Percentiles rank a stretch among this genome's conserved stretches.
These are phyloP conservation scores for Linnemannia elongata DNA, from an alignment of 192 early-diverging fungal species.

Conservation along the genomic window DNA sequence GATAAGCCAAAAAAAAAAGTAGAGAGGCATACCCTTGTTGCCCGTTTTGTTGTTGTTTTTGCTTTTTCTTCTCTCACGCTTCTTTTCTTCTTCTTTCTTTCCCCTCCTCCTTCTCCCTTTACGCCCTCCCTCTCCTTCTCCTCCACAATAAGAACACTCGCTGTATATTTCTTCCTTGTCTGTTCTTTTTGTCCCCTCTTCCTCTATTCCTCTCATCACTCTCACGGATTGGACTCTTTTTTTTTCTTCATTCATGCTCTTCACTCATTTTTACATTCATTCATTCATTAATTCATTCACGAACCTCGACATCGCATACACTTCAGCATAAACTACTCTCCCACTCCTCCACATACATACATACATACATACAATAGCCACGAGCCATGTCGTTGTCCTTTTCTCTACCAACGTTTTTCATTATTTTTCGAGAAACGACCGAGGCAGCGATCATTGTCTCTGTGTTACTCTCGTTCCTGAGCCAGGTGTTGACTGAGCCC, in stretches of 20 bases:
- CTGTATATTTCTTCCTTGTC: not conserved
- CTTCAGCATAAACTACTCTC: not conserved
- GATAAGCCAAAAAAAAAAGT: slow-evolving; percentile 12
- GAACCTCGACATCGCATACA: not conserved
- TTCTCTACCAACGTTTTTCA: slow-evolving; percentile 77
- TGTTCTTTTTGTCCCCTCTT: not conserved
- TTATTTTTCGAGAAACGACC: slow-evolving; percentile 84
- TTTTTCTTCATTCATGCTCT: not conserved
- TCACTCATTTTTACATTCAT: not conserved
- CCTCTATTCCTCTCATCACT: not conserved
- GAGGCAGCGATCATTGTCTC: slow-evolving; percentile 92
- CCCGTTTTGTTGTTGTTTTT: not conserved
- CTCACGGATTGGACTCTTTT: not conserved
- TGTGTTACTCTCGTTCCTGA: slow-evolving; percentile 82
- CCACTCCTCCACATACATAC: not conserved
- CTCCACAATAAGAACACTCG: not conserved
- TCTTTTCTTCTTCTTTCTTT: not conserved
- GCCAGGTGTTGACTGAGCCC: slow-evolving; percentile 27
- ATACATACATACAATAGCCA: not conserved
- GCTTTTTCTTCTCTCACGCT: not conserved
- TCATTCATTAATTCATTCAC: not conserved
- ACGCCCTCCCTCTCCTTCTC: not conserved
- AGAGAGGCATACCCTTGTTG: not conserved
- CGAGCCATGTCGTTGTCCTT: slow-evolving; percentile 9
- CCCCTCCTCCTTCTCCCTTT: not conserved